phyloP scores from a whole-genome alignment of 2,329 filamentous ascomycete species.

The Talaromyces rugulosus region DNA sequence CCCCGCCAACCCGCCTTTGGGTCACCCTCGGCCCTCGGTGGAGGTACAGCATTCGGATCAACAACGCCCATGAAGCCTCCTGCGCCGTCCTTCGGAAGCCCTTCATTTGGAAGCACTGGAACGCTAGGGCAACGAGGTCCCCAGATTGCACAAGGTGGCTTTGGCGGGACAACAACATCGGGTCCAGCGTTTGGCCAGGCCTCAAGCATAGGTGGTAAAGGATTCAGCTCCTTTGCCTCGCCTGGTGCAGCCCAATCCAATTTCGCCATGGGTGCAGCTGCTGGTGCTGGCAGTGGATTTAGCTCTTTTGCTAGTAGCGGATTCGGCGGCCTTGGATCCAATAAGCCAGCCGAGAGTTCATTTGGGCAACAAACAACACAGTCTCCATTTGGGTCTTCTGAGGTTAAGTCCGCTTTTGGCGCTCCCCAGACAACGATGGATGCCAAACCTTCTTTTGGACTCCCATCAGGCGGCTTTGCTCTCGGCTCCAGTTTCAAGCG shows the following conservation, averaged over 20 bases:
- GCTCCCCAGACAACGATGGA: conserved; percentile 22
- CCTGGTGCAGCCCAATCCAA: conserved; percentile 7
- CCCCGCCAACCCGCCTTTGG: conserved; percentile 24
- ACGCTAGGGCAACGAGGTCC: conserved; percentile 25
- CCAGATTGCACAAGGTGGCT: conserved; percentile 31
- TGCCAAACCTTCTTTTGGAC: conserved; percentile 27
- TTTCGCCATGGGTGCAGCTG: conserved; percentile 1
- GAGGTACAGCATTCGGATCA: conserved; percentile 24
- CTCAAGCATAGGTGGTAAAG: conserved; percentile 11
- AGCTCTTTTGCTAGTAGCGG: conserved; percentile 24
- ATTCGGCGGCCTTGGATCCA: conserved; percentile 30
- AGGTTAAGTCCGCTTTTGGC: conserved; percentile 23
- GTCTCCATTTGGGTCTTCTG: conserved; percentile 28
- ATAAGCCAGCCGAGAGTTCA: conserved; percentile 10
- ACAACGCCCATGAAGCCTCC: conserved; percentile 14
- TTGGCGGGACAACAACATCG: conserved; percentile 19
- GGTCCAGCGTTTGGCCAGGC: conserved; percentile 27
- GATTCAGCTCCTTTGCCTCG: conserved; percentile 13
- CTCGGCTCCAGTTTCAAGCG: conserved; percentile 43
- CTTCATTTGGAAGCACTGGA: conserved; percentile 34
- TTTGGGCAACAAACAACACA: conserved; percentile 20
- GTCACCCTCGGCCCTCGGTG: conserved; percentile 22
- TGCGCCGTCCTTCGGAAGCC: conserved; percentile 27
- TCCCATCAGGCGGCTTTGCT: conserved; percentile 31
- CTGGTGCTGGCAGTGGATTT: conserved; percentile 7